Evolutionary conservation across 371 early-diverging fungal genomes (phyloP).

Genomic region (Ecytonucleospora hepatopenaei): DNA sequence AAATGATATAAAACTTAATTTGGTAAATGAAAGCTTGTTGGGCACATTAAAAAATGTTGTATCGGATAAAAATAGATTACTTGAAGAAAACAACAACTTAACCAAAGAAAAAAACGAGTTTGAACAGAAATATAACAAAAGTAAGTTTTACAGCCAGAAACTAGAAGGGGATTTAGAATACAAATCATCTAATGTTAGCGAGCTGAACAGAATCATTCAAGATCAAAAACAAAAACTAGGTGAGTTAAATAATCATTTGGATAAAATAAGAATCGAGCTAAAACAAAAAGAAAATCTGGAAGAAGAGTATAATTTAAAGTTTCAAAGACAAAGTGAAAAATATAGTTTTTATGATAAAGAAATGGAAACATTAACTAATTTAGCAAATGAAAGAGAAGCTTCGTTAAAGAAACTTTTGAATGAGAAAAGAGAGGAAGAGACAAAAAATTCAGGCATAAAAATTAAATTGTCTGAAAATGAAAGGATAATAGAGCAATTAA

Average conservation of each 20-base stretch:
- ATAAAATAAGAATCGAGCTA: no score
- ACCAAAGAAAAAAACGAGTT: slow-evolving; percentile 11
- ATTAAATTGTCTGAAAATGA: slow-evolving; percentile 16
- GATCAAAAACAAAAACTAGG: slow-evolving; percentile 38
- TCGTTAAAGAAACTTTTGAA: slow-evolving; percentile 7
- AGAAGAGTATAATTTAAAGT: slow-evolving; percentile 29
- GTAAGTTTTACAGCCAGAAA: slow-evolving; percentile 15
- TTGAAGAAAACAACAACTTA: slow-evolving; percentile 7
- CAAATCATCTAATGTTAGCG: slow-evolving; percentile 12
- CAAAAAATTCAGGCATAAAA: slow-evolving; percentile 12
- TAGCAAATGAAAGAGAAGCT: slow-evolving; percentile 37
- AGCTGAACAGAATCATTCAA: slow-evolving; percentile 36
- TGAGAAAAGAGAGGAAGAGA: slow-evolving; percentile 20
- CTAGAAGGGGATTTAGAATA: slow-evolving; percentile 7
- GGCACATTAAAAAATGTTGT: slow-evolving; percentile 25
- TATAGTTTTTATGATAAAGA: slow-evolving; percentile 40
- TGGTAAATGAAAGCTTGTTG: slow-evolving; percentile 33
- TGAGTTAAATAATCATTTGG: slow-evolving; percentile 1
- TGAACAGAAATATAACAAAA: neutral
- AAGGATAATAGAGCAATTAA: slow-evolving; percentile 17
- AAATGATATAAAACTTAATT: slow-evolving; percentile 26
- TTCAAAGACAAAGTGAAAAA: slow-evolving; percentile 20
- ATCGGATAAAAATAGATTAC: slow-evolving; percentile 25
- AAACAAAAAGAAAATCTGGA: slow-evolving; percentile 1
- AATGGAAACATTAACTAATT: slow-evolving; percentile 19